Evolutionary conservation across 2,329 filamentous ascomycete species (phyloP), one percentile per base, ranked within the genome.

Genomic region (Tolypocladium guangdongense): DNA sequence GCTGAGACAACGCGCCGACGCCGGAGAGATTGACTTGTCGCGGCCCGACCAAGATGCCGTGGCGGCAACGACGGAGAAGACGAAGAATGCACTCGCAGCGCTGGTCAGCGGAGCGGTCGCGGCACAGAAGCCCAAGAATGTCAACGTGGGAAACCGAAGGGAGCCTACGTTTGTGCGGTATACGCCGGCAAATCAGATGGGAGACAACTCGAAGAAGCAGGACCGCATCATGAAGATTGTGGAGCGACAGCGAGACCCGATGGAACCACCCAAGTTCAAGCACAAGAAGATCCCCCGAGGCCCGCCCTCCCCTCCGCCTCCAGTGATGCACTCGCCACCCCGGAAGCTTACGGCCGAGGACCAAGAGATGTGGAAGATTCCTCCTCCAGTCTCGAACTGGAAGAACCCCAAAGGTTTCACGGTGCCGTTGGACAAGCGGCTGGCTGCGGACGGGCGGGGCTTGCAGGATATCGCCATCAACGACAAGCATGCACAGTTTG

Each of bases 341-440:
- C 79, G 93, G 57, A 99, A 97, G 66, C 78, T 99, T 57, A 99
- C 93, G 1, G 93, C 92, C 7, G 91, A 96, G 68, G 93, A 99
- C 62, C 92, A 97, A 69, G 93, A 97, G 69, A 89, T 88, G 55
- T 99, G 93, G 93, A 90, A 86, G 64, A 96, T 83, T 41, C 80
- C 78, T 0, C 90, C 92, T 2, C 88, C 92, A 0, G 86, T 99
- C 2, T 95, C 89, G 22, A 97, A 97, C 70, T 99, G 93, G 93
- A 99, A 99, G 80, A 99, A 99, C 68, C 89, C 92, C 1, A 97
- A 97, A 74, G 93, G 93, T 63, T 99, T 96, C 66, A 99, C 93
- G 0, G 89, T 99, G 1, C 90, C 93, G 0, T 71, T 99, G 51
- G 93, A 99, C 69, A 99, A 99, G 75, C 86, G 93, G 66, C 74